Evolutionary conservation across 2,329 filamentous ascomycete species (phyloP), one percentile per base, ranked within the genome.

Genomic region (Aspergillus sergii): DNA sequence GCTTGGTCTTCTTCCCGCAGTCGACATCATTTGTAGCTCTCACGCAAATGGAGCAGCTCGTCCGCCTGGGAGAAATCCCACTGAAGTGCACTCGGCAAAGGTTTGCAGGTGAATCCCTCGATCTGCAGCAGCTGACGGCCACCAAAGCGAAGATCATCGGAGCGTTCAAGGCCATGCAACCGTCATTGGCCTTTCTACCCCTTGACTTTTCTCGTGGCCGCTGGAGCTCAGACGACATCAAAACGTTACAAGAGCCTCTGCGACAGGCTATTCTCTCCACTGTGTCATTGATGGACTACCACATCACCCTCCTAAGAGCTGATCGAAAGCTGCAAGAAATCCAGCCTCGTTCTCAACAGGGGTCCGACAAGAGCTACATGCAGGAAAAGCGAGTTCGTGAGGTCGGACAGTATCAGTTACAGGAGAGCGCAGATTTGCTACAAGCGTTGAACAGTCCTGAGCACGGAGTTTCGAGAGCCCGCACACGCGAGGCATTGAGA

Each of bases 11-110:
- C 51, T 84, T 84, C 59, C 83, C 83, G 0, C 78, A 80, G 54
- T 85, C 83, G 0, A 82, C 83, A 0, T 83, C 82, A 0, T 77
- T 79, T 26, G 71, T 77, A 4, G 79, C 81, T 1, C 71, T 85
- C 0, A 69, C 61, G n/a, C 70, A 65, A 39, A 72, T 71, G 64
- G 71, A 73, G 63, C 67, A 60, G 8, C 62, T 80, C 0, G 71
- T 78, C 0, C 62, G 64, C n/a, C 58, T 74, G 9, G 59, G 72
- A 1, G 71, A 68, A 64, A 64, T 60, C 1, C 74, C 78, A 0
- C 58, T 82, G 6, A 71, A 74, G 3, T 63, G 68, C 3, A 80
- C 77, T 0, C 58, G 64, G 3, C 60, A 61, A 3, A 67, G 56
- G 57, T 57, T 75, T 4, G 45, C 66, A 19, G 63, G 61, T 1